Evolutionary conservation across 2,329 filamentous ascomycete genomes (phyloP).

Genomic region (Phaeophleospora eucalypticola): DNA sequence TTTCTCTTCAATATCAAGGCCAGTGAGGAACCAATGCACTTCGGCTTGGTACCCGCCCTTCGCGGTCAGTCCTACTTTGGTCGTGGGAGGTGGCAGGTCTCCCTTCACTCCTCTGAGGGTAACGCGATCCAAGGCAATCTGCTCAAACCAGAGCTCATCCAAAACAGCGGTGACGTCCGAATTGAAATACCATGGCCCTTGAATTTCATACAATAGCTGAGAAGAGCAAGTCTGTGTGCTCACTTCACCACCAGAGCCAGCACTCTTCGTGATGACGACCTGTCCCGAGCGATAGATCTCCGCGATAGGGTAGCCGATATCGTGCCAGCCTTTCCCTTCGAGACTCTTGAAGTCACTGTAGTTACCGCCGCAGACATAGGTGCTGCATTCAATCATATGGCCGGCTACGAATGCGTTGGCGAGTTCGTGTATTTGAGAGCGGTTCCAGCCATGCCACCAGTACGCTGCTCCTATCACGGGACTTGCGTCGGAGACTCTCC

Average conservation of each 20-base stretch:
- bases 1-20: conserved; percentile 45
- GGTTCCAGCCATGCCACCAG: conserved; percentile 45
- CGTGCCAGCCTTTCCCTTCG: conserved; percentile 37
- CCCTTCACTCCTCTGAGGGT: conserved; percentile 44
- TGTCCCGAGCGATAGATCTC: conserved; percentile 35
- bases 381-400: conserved; percentile 43
- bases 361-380: conserved; percentile 43
- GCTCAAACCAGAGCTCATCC: conserved; percentile 49
- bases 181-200: conserved; percentile 56
- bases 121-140: conserved; percentile 48
- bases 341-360: conserved; percentile 42
- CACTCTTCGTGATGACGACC: conserved; percentile 37
- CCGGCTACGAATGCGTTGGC: conserved; percentile 42
- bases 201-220: conserved; percentile 54
- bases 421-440: conserved; percentile 37
- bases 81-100: conserved; percentile 47
- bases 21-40: conserved; percentile 42
- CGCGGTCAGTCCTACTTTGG: conserved; percentile 48
- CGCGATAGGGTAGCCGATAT: conserved; percentile 39
- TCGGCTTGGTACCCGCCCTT: conserved; percentile 47
- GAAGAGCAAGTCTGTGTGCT: conserved; percentile 49
- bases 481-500: conserved; percentile 42
- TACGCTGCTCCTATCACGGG: conserved; percentile 42
- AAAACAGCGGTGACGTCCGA: conserved; percentile 54
- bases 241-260: conserved; percentile 35